These are phyloP conservation scores for Achaetomium macrosporum DNA, from an alignment of 2,329 filamentous ascomycete genomes.

Conservation along the genomic window DNA sequence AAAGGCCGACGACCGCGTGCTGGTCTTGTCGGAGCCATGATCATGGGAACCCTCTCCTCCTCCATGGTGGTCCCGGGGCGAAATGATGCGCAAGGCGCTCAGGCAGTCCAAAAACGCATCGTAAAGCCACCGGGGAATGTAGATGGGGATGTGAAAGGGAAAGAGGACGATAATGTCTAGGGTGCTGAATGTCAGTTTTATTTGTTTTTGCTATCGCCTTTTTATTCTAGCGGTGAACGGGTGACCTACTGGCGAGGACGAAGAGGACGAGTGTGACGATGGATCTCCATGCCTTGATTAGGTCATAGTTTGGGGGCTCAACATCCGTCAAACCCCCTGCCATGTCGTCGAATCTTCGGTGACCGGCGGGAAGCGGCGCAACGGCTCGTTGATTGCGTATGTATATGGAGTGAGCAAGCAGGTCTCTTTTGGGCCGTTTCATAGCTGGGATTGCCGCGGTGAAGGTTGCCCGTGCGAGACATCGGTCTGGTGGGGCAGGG, in stretches of 20 bases:
- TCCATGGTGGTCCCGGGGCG: constrained; percentile 32
- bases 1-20: constrained; percentile 33
- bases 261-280: constrained; percentile 67
- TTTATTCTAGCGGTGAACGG: not conserved
- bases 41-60: constrained; percentile 20
- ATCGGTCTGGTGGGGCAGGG: no score
- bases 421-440: not conserved
- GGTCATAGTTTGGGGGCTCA: constrained; percentile 35
- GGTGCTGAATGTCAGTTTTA: not conserved
- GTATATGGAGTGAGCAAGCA: not conserved
- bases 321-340: not conserved
- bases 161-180: constrained; percentile 64
- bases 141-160: constrained; percentile 60
- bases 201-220: not conserved
- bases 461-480: no score
- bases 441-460: not conserved
- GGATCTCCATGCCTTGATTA: constrained; percentile 61
- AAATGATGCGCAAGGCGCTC: constrained; percentile 45
- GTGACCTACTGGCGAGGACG: constrained; percentile 59
- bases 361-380: not conserved
- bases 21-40: constrained; percentile 23
- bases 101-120: constrained; percentile 41
- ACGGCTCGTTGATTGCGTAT: constrained; percentile 3
- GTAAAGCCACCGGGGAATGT: constrained; percentile 47
- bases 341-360: constrained; percentile 11